Conservation (phyloP, 2,329 filamentous ascomycete genomes). For the Colletotrichum sp. region DNA sequence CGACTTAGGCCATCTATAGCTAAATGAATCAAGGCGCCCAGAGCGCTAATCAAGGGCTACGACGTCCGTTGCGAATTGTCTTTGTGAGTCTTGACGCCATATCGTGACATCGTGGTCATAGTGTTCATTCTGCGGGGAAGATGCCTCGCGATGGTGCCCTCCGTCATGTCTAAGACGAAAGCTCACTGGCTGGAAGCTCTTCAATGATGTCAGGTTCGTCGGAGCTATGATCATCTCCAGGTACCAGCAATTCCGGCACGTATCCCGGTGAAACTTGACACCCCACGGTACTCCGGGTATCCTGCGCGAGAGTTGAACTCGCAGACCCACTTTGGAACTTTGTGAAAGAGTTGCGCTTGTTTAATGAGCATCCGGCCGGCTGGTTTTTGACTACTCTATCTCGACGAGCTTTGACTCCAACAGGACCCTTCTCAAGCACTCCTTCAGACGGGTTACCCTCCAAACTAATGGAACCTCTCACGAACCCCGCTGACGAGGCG, state of each 20-base stretch:
- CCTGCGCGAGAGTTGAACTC: background rate
- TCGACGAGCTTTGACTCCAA: background rate
- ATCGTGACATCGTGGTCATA: background rate
- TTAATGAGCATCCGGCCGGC: background rate
- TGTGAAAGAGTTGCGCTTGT: background rate
- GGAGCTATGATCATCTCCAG: background rate
- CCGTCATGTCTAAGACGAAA: fast-evolving
- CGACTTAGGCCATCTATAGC: conserved; percentile 34
- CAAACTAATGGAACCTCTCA: background rate
- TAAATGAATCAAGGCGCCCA: background rate
- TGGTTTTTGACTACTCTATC: fast-evolving
- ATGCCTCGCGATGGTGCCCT: background rate
- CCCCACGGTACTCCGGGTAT: background rate
- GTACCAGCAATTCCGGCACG: background rate
- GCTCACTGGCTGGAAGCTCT: background rate
- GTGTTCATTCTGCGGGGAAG: background rate
- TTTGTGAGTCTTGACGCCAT: background rate
- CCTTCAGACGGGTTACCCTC: background rate
- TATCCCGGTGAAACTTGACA: background rate
- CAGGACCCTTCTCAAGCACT: background rate
- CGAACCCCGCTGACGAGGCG: background rate
- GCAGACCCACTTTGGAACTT: background rate
- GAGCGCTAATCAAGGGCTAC: background rate
- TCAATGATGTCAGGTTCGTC: background rate
- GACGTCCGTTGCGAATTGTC: fast-evolving